Evolutionary conservation across 352 stramenopile genomes (phyloP).

Genomic region (Pythium aquatile): DNA sequence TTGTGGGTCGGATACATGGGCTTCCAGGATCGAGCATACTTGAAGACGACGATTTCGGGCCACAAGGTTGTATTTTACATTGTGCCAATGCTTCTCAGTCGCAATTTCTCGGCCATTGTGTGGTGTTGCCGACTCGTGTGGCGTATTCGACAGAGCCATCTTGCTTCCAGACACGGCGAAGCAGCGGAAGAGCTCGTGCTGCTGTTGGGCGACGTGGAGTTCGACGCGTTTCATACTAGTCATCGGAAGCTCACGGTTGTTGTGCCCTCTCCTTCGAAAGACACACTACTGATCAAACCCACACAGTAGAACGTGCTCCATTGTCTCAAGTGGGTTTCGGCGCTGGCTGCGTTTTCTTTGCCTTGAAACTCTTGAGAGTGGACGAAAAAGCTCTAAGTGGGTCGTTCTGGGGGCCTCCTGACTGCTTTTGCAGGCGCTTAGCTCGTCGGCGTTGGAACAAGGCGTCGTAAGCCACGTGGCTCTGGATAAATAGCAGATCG

Average conservation of each 20-base stretch:
- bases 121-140: background rate
- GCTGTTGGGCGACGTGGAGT: background rate
- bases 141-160: background rate
- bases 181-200: background rate
- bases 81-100: background rate
- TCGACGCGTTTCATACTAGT: background rate
- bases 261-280: background rate
- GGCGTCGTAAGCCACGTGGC: constrained; percentile 26
- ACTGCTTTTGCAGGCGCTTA: background rate
- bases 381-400: background rate
- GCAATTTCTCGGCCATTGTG: background rate
- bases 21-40: background rate
- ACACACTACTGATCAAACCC: background rate
- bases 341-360: background rate
- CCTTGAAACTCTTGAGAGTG: background rate
- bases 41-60: background rate
- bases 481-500: constrained; percentile 30
- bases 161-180: background rate
- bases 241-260: background rate
- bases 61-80: background rate
- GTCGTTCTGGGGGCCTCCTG: background rate
- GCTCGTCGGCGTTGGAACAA: background rate
- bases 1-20: background rate
- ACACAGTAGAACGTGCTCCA: background rate
- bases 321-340: background rate